phyloP scores from a whole-genome alignment of 83 land plant species.

The Isoetes engelmannii region DNA sequence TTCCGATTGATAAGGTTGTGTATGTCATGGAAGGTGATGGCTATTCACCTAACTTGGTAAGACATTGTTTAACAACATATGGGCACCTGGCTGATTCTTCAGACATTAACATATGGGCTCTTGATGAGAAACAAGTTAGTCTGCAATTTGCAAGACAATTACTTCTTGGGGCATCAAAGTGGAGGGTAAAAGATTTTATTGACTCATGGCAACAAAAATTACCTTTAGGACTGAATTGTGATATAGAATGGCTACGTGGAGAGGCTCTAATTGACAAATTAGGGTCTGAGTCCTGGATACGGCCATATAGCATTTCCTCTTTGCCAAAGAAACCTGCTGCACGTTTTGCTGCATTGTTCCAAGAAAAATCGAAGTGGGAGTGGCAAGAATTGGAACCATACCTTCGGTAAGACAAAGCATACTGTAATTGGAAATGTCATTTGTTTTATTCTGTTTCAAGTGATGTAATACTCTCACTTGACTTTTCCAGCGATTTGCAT shows the following conservation, averaged over 20 bases:
- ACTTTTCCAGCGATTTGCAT: slow-evolving; percentile 52
- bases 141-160: slow-evolving; percentile 65
- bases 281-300: slow-evolving; percentile 72
- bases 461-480: neutral
- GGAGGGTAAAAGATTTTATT: slow-evolving; percentile 68
- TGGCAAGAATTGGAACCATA: slow-evolving; percentile 91
- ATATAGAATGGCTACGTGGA: slow-evolving; percentile 71
- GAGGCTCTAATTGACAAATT: slow-evolving; percentile 67
- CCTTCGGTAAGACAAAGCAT: slow-evolving; percentile 43
- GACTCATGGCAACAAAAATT: slow-evolving; percentile 55
- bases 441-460: slow-evolving; percentile 1
- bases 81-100: slow-evolving; percentile 23
- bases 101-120: slow-evolving; percentile 33
- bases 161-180: slow-evolving; percentile 45
- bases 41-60: slow-evolving; percentile 27
- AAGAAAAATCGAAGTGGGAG: slow-evolving; percentile 74
- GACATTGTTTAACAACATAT: slow-evolving; percentile 49
- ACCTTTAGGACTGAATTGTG: slow-evolving; percentile 55
- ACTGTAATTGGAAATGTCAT: neutral
- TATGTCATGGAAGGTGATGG: slow-evolving; percentile 54
- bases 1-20: slow-evolving; percentile 46
- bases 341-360: slow-evolving; percentile 68
- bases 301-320: slow-evolving; percentile 50
- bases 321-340: slow-evolving; percentile 70
- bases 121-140: slow-evolving; percentile 68